A percentile compares a stretch with the other conserved stretches of the same genome.
phyloP scores from a whole-genome alignment of 441 rosid species.

The Arabidopsis hybrid region DNA sequence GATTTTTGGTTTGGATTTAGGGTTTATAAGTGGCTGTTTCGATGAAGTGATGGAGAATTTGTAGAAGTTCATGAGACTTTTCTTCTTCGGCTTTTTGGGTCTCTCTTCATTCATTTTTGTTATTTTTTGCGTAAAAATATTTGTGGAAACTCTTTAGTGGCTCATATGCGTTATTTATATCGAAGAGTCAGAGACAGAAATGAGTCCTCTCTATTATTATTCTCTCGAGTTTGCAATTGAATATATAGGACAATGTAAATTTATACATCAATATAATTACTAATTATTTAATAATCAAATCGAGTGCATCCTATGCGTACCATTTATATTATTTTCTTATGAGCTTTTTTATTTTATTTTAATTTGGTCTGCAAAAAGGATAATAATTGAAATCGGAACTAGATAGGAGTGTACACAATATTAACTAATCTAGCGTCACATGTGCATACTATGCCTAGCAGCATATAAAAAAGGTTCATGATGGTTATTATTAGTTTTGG shows the following conservation, averaged over 20 bases:
- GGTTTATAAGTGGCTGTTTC: slow-evolving; percentile 25
- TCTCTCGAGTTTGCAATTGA: slow-evolving; percentile 27
- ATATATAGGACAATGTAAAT: not conserved
- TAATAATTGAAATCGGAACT: slow-evolving; percentile 17
- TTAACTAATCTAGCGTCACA: slow-evolving; percentile 16
- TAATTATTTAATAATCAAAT: slow-evolving; percentile 1
- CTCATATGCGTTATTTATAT: slow-evolving; percentile 39
- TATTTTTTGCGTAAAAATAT: not conserved
- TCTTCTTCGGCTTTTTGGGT: slow-evolving; percentile 35
- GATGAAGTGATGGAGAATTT: slow-evolving; percentile 37
- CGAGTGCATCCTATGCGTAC: slow-evolving; percentile 36
- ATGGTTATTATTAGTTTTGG: not conserved
- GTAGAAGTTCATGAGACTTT: slow-evolving; percentile 45
- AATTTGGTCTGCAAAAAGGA: not conserved
- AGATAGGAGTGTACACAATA: slow-evolving; percentile 20
- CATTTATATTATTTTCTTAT: slow-evolving; percentile 5
- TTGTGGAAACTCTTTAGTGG: slow-evolving; percentile 34
- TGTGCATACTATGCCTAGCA: slow-evolving; percentile 20
- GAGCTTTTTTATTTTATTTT: not conserved
- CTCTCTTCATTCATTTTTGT: slow-evolving; percentile 40
- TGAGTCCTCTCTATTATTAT: slow-evolving; percentile 37
- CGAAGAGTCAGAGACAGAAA: slow-evolving; percentile 28
- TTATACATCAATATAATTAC: not conserved
- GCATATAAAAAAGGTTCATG: slow-evolving; percentile 1
- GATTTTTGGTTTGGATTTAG: slow-evolving; percentile 29